Percentiles rank a stretch among this genome's conserved stretches.
phyloP scores from a whole-genome alignment of 2,329 filamentous ascomycete genomes.

The Phaeosphaeriaceae sp. region DNA sequence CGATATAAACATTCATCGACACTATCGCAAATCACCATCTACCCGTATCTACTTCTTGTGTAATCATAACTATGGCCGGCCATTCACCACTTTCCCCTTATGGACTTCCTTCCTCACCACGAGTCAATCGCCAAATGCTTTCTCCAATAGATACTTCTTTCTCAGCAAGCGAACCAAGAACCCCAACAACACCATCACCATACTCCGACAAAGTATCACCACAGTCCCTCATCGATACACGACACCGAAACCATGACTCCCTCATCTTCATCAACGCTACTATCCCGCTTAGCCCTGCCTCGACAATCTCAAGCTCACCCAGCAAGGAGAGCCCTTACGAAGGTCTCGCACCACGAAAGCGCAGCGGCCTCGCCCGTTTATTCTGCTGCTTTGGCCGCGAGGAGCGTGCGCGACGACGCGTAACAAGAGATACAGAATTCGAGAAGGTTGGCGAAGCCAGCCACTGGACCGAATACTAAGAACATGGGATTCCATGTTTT shows the following conservation, averaged over 20 bases:
- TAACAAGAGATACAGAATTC: slow-evolving; percentile 28
- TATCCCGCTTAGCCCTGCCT: slow-evolving; percentile 41
- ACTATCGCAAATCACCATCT: not conserved
- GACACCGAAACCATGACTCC: slow-evolving; percentile 26
- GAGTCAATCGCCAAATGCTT: slow-evolving; percentile 27
- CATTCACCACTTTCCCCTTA: slow-evolving; percentile 21
- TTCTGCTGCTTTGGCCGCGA: slow-evolving; percentile 45
- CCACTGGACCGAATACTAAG: slow-evolving; percentile 43
- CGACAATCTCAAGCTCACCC: slow-evolving; percentile 19
- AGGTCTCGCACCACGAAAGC: slow-evolving; percentile 36
- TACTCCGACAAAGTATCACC: slow-evolving; percentile 17
- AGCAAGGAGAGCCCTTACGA: slow-evolving; percentile 27
- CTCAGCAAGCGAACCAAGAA: slow-evolving; percentile 4
- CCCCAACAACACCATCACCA: slow-evolving; percentile 15
- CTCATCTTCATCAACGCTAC: slow-evolving; percentile 45
- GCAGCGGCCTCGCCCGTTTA: slow-evolving; percentile 37
- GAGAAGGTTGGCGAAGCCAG: slow-evolving; percentile 39
- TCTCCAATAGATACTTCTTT: slow-evolving; percentile 32
- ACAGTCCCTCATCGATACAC: slow-evolving; percentile 19
- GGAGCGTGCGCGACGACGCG: slow-evolving; percentile 34
- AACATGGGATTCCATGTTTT: not conserved
- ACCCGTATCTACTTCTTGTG: slow-evolving; percentile 4
- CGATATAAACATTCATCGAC: slow-evolving; percentile 12
- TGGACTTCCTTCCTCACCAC: slow-evolving; percentile 34
- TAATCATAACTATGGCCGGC: slow-evolving; percentile 23